Conservation (phyloP, 768 basidiomycete genomes). For the Steccherinum ochraceum region DNA sequence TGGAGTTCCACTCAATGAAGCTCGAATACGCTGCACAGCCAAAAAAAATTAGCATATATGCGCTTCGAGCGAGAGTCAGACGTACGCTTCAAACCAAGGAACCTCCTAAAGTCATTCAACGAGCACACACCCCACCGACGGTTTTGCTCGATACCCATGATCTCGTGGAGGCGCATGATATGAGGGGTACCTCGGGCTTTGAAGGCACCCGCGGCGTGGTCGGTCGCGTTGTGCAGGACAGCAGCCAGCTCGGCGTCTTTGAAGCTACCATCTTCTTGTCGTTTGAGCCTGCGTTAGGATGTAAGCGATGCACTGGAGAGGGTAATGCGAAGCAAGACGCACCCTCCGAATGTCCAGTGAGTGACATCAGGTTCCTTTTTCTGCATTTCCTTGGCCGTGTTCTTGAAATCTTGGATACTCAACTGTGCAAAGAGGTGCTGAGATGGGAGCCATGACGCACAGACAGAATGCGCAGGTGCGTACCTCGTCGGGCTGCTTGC, state of each 20-base stretch:
- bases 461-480: too few relatives aligned
- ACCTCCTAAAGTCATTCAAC: slow-evolving; percentile 80
- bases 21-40: slow-evolving; percentile 45
- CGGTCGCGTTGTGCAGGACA: slow-evolving; percentile 65
- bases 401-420: slow-evolving; percentile 45
- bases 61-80: not conserved
- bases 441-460: too few relatives aligned
- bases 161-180: slow-evolving; percentile 68
- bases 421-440: slow-evolving; percentile 20
- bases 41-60: not conserved
- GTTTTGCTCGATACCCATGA: slow-evolving; percentile 79
- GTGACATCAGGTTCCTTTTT: slow-evolving; percentile 37
- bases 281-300: slow-evolving; percentile 40
- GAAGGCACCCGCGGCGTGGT: slow-evolving; percentile 67
- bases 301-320: not conserved
- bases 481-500: slow-evolving; percentile 38
- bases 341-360: slow-evolving; percentile 68
- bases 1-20: slow-evolving; percentile 80
- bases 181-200: slow-evolving; percentile 69
- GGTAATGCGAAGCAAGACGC: slow-evolving; percentile 19
- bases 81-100: slow-evolving; percentile 72
- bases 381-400: slow-evolving; percentile 33
- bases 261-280: slow-evolving; percentile 56
- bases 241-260: slow-evolving; percentile 65
- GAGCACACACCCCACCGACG: slow-evolving; percentile 78